A percentile compares a stretch with the other conserved stretches of the same genome.
phyloP scores from a whole-genome alignment of 495 filamentous ascomycete species.

The Hypoxylon fuscum region DNA sequence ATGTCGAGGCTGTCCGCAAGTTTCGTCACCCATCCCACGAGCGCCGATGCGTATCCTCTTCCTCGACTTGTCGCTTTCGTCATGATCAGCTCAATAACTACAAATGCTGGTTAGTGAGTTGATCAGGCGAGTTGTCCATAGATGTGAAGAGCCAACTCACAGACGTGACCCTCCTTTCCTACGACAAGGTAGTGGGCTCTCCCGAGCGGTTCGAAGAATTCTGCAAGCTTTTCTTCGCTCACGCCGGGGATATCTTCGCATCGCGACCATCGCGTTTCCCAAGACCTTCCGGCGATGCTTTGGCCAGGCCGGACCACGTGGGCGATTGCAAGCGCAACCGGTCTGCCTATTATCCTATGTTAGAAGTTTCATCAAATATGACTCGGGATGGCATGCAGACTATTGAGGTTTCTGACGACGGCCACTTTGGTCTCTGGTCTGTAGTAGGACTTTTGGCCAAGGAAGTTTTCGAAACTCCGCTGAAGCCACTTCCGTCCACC shows the following conservation, averaged over 20 bases:
- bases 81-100: conserved; percentile 42
- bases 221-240: conserved; percentile 32
- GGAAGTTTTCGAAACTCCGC: conserved; percentile 44
- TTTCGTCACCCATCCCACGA: conserved; percentile 39
- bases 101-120: too few relatives aligned
- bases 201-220: conserved; percentile 40
- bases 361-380: not conserved
- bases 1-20: conserved; percentile 36
- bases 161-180: conserved; percentile 41
- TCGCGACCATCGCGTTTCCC: conserved; percentile 39
- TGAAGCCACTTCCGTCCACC: conserved; percentile 41
- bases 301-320: conserved; percentile 40
- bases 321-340: conserved; percentile 33
- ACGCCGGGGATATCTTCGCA: conserved; percentile 39
- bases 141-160: too few relatives aligned
- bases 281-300: conserved; percentile 33
- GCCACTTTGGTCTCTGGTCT: conserved; percentile 39
- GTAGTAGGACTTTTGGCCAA: conserved; percentile 40
- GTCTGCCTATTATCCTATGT: conserved; percentile 19
- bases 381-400: conserved; percentile 5
- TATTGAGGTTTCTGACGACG: conserved; percentile 38
- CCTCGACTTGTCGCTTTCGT: conserved; percentile 36
- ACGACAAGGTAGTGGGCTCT: conserved; percentile 36
- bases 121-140: not conserved
- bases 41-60: conserved; percentile 38